Percentiles rank a stretch among this genome's conserved stretches.
Conservation (phyloP, 2,329 filamentous ascomycete species). For the Calonectria leucothoes region DNA sequence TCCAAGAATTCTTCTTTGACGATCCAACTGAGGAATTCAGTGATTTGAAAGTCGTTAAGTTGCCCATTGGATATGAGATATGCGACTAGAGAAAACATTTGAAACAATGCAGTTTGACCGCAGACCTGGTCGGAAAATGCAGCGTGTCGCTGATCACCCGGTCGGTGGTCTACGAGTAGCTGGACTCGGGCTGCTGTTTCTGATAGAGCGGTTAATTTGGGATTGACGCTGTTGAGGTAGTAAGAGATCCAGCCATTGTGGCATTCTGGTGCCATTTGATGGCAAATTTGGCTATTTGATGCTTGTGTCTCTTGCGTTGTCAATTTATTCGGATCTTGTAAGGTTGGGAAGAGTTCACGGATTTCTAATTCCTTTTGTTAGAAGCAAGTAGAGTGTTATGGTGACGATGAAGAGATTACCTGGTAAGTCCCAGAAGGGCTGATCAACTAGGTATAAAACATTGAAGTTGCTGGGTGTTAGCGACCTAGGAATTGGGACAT, state of each 20-base stretch:
- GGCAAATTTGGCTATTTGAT: background rate
- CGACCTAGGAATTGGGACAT: background rate
- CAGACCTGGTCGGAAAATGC: background rate
- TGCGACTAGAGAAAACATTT: background rate
- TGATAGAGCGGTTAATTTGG: background rate
- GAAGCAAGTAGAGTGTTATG: accelerated
- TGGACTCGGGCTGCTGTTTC: background rate
- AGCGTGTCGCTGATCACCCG: background rate
- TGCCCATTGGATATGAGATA: background rate
- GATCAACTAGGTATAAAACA: background rate
- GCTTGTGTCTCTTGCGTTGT: background rate
- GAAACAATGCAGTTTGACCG: background rate
- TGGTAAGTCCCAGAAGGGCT: background rate
- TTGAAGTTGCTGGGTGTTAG: background rate
- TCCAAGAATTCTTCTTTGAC: background rate
- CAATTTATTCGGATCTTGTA: background rate
- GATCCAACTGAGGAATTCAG: background rate
- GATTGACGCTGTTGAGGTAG: background rate
- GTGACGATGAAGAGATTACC: background rate
- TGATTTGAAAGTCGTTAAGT: background rate
- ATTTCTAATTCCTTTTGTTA: background rate
- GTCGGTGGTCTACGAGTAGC: background rate
- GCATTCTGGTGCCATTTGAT: background rate
- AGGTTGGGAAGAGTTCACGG: background rate
- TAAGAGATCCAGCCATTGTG: background rate